Percentiles rank a stretch among this genome's conserved stretches.
phyloP scores from a whole-genome alignment of 257 asterid species.

The Lycium ferocissimum region DNA sequence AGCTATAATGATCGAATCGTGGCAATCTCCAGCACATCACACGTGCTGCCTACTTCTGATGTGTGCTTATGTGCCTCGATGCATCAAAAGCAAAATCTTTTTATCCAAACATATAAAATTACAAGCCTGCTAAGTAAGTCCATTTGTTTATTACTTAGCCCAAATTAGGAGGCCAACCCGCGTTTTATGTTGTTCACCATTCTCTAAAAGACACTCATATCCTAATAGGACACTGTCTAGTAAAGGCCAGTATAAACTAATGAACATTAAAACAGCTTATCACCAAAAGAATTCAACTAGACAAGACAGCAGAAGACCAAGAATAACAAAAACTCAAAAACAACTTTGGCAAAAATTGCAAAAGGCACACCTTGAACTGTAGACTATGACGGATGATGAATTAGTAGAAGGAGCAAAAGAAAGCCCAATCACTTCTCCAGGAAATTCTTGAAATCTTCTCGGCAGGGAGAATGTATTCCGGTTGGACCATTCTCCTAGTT shows the following conservation, averaged over 20 bases:
- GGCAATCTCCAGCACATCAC: neutral
- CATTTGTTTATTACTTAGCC: neutral
- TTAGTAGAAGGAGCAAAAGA: constrained; percentile 78
- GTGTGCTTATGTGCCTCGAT: neutral
- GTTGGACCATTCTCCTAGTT: constrained; percentile 93
- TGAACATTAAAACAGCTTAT: constrained; percentile 16
- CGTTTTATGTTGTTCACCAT: neutral
- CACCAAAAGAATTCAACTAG: neutral
- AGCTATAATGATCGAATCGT: neutral
- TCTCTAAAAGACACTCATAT: neutral
- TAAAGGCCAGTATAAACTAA: neutral
- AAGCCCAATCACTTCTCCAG: constrained; percentile 97
- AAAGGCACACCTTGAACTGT: constrained; percentile 80
- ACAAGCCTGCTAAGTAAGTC: neutral
- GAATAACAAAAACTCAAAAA: neutral
- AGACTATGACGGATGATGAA: constrained; percentile 80
- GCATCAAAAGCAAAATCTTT: neutral
- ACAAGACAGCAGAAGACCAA: constrained; percentile 14
- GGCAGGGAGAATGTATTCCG: constrained; percentile 76
- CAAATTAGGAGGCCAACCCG: constrained; percentile 6
- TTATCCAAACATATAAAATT: constrained; percentile 10
- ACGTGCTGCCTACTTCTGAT: neutral
- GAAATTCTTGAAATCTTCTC: constrained; percentile 89
- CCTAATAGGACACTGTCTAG: neutral
- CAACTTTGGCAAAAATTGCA: neutral